These are phyloP conservation scores for Centaurea solstitialis DNA, from an alignment of 129 eudicot genomes.

Conservation along the genomic window DNA sequence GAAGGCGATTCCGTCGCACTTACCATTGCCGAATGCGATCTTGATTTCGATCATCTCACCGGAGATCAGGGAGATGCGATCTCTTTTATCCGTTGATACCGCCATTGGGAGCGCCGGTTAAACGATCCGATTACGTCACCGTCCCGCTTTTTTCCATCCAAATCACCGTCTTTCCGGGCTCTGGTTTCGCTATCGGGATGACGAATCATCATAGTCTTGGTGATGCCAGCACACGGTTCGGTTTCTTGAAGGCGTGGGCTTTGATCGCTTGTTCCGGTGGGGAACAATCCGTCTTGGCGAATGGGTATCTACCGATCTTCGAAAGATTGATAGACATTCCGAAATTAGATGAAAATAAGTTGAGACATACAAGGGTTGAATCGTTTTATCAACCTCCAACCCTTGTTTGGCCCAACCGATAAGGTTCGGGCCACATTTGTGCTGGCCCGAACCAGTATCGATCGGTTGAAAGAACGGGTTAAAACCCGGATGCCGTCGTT, in stretches of 20 bases:
- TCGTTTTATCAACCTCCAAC: slow-evolving; percentile 23
- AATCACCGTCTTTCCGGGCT: slow-evolving; percentile 41
- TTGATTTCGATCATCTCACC: slow-evolving; percentile 37
- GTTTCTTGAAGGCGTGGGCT: slow-evolving; percentile 49
- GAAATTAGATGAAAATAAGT: slow-evolving; percentile 24
- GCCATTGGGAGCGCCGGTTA: slow-evolving; percentile 16
- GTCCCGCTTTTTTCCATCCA: slow-evolving; percentile 47
- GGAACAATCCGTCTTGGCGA: slow-evolving; percentile 16
- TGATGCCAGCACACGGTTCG: slow-evolving; percentile 42
- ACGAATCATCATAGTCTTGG: slow-evolving; percentile 49
- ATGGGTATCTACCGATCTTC: slow-evolving; percentile 33
- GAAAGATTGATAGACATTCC: slow-evolving; percentile 45
- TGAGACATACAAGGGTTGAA: slow-evolving; percentile 14
- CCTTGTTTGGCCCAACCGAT: slow-evolving; percentile 24
- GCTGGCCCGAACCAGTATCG: slow-evolving; percentile 28
- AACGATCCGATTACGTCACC: slow-evolving; percentile 9
- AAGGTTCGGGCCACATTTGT: slow-evolving; percentile 49
- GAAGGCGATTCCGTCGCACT: slow-evolving; percentile 44
- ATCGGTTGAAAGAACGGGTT: slow-evolving; percentile 27
- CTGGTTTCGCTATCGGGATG: slow-evolving; percentile 46
- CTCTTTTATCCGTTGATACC: slow-evolving; percentile 45
- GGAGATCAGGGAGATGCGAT: slow-evolving; percentile 35
- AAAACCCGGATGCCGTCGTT: slow-evolving; percentile 2
- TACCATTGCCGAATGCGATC: slow-evolving; percentile 36
- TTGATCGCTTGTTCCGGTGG: slow-evolving; percentile 23